phyloP scores from a whole-genome alignment of 2,329 filamentous ascomycete species.

The Pyrenochaeta sp. region DNA sequence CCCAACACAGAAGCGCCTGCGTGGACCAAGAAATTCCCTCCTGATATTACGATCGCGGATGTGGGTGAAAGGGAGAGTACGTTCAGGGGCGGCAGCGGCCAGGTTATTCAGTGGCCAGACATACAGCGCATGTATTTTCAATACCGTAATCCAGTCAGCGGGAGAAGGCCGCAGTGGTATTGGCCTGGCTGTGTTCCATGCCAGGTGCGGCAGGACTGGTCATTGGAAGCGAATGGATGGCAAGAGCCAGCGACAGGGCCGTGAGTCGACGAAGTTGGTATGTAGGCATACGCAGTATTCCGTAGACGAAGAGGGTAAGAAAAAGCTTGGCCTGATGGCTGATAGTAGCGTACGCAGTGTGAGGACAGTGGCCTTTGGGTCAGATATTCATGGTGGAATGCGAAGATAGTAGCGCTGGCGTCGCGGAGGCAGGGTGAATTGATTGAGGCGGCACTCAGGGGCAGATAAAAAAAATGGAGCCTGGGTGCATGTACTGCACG shows the following conservation, averaged over 20 bases:
- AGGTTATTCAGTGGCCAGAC: slow-evolving; percentile 30
- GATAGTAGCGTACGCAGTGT: too few species aligned
- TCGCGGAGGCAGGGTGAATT: too few species aligned
- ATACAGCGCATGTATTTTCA: slow-evolving; percentile 36
- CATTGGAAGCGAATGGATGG: slow-evolving; percentile 29
- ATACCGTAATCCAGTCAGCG: slow-evolving; percentile 32
- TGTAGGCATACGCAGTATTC: neutral
- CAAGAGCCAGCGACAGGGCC: slow-evolving; percentile 24
- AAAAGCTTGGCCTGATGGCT: too few species aligned
- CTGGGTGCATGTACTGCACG: too few species aligned
- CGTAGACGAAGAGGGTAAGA: neutral
- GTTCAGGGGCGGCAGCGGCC: slow-evolving; percentile 28
- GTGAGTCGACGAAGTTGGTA: neutral
- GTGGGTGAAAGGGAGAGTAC: slow-evolving; percentile 29
- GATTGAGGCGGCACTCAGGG: too few species aligned
- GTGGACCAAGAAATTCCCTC: slow-evolving; percentile 32
- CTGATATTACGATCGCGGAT: slow-evolving; percentile 27
- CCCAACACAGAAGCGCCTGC: slow-evolving; percentile 24
- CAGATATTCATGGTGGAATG: too few species aligned
- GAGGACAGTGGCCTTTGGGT: too few species aligned
- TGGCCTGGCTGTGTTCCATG: slow-evolving; percentile 37
- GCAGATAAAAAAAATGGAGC: too few species aligned
- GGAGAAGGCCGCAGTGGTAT: slow-evolving; percentile 26
- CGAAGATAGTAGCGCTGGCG: too few species aligned
- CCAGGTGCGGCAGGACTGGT: slow-evolving; percentile 25